A percentile compares a stretch with the other conserved stretches of the same genome.
Conservation (phyloP, 768 basidiomycete genomes). For the Aureoboletus auriporus region DNA sequence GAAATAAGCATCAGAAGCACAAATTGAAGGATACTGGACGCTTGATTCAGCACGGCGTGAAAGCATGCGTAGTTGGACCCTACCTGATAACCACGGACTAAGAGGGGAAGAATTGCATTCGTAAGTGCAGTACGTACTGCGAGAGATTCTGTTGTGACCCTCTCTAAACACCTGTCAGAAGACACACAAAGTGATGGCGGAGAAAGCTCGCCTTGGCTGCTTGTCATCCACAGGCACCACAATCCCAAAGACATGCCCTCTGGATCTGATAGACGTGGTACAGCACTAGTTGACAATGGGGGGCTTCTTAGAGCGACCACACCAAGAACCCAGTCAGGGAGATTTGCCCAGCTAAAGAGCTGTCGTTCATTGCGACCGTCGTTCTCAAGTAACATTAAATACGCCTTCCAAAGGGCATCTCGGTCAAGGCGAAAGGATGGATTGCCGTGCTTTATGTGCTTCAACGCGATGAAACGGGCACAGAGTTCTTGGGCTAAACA, state of each 20-base stretch:
- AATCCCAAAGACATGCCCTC: slow-evolving; percentile 37
- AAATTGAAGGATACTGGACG: slow-evolving; percentile 37
- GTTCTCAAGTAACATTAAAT: slow-evolving; percentile 52
- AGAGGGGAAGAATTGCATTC: slow-evolving; percentile 35
- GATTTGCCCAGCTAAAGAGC: slow-evolving; percentile 38
- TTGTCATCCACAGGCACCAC: slow-evolving; percentile 48
- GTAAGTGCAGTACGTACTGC: slow-evolving; percentile 25
- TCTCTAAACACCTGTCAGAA: slow-evolving; percentile 28
- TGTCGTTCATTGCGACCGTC: slow-evolving; percentile 45
- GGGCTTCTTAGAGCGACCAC: slow-evolving; percentile 11
- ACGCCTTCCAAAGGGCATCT: slow-evolving; percentile 52
- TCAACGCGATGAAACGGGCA: slow-evolving; percentile 38
- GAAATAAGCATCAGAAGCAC: slow-evolving; percentile 43
- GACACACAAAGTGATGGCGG: neutral
- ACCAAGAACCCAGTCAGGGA: slow-evolving; percentile 26
- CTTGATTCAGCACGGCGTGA: slow-evolving; percentile 3
- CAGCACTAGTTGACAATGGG: neutral
- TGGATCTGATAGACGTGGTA: slow-evolving; percentile 27
- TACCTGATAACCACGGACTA: slow-evolving; percentile 42
- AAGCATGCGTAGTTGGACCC: slow-evolving; percentile 1
- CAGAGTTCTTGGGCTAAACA: slow-evolving; percentile 42
- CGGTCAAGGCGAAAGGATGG: slow-evolving; percentile 14
- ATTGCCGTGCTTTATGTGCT: slow-evolving; percentile 35
- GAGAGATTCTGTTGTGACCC: slow-evolving; percentile 28
- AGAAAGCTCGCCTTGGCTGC: slow-evolving; percentile 32